Percentiles rank a stretch among this genome's conserved stretches.
Evolutionary conservation across 2,329 filamentous ascomycete genomes (phyloP).

Genomic region (Microdochium trichocladiopsis): DNA sequence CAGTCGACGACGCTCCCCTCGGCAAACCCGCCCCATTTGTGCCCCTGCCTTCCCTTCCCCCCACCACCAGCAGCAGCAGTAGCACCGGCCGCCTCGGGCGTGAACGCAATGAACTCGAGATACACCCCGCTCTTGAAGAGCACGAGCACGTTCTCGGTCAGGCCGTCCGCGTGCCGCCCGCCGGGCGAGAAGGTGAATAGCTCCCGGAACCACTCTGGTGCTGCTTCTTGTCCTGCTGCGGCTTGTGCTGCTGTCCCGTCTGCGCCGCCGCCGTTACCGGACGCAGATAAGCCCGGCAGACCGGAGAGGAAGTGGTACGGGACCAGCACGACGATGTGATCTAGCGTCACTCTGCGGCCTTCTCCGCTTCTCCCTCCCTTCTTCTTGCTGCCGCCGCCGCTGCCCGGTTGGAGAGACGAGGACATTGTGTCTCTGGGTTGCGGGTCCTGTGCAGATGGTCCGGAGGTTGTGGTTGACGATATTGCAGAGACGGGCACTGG

Average conservation of each 20-base stretch:
- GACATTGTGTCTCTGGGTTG: too few species aligned
- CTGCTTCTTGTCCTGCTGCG: not conserved
- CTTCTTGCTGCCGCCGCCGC: too few species aligned
- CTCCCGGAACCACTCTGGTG: conserved; percentile 42
- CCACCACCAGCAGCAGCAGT: too few species aligned
- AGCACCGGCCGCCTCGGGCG: conserved; percentile 33
- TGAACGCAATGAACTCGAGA: conserved; percentile 59
- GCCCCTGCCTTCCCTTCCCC: conserved; percentile 26
- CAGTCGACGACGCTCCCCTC: conserved; percentile 51
- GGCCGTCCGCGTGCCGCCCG: conserved; percentile 52
- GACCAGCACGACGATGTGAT: conserved; percentile 60
- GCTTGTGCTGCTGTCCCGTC: not conserved
- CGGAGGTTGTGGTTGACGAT: too few species aligned
- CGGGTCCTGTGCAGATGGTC: too few species aligned
- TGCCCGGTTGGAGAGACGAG: too few species aligned
- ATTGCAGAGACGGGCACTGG: too few species aligned
- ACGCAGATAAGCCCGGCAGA: too few species aligned
- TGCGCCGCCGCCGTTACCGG: too few species aligned
- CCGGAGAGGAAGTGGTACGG: conserved; percentile 38
- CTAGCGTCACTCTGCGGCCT: conserved; percentile 25
- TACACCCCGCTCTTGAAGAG: conserved; percentile 58
- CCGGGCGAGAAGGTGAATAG: conserved; percentile 53
- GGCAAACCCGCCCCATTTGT: conserved; percentile 50
- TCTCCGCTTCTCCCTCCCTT: too few species aligned
- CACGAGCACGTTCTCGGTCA: conserved; percentile 55